Base-by-base conservation (phyloP, 441 rosid genomes). In the Populus hybrid region DNA sequence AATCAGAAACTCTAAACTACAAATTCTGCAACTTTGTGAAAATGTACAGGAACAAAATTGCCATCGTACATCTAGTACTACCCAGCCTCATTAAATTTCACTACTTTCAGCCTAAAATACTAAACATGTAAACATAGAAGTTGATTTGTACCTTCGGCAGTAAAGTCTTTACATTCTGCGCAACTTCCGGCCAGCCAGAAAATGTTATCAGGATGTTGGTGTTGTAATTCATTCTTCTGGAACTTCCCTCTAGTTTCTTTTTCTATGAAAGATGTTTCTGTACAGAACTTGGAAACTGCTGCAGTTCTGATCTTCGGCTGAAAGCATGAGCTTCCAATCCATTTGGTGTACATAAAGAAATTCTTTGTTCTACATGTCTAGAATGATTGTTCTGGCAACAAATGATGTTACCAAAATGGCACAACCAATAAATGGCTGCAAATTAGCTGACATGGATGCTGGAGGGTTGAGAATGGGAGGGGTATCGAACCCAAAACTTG, bases 391-490 rank as follows among this genome's bases (percentile, higher is more conserved):
- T 80, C 85, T 81, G 1, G 79, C 77, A 66, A 86, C 75, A 35
- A 88, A 81, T 63, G 79, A 69, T 65, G 87, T 30, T 78, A 85
- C 54, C 73, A 89, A 78, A 74, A 85, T 35, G 65, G 82, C n/a
- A 81, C 68, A 72, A 64, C 84, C 70, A 69, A 80, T 59, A 46
- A 66, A 78, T 67, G 85, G 85, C 67, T 77, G 86, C 77, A 73
- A 73, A 65, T 74, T 65, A 73, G 83, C 69, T 11, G 96, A 90
- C 40, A 76, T 72, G 73, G 98, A 88, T 77, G 88, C 80, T 67
- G 97, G 86, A 50, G 85, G 76, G 83, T 66, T 86, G 28, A 78
- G 57, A 32, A 89, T 73, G 3, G 89, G 90, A 70, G 99, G 90
- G 26, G 74, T 78, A 30, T 86, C 88, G 6, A 84, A 76, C 8